Base-by-base conservation (phyloP, 352 stramenopile genomes). In the Thraustochytrium striatum region DNA sequence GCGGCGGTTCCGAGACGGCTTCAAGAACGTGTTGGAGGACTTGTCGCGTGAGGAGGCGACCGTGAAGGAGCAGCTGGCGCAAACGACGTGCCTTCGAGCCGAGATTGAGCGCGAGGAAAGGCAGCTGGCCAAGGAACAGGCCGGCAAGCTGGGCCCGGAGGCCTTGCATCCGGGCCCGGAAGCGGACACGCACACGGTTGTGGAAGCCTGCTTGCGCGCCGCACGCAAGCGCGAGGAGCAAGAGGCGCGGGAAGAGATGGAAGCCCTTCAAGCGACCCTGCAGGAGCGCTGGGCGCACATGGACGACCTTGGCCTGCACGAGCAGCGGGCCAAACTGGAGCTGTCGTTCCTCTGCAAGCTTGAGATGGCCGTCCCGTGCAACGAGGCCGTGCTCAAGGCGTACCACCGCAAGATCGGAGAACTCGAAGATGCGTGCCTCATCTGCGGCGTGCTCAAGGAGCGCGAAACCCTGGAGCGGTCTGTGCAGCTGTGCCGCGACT, bases 261-360 rank as follows among this genome's bases (percentile, higher is more conserved):
- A 32, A 8, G 35, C 11, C 5, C 2, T 62, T 9, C 21, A 43
- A 0, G 19, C 11, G 19, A 25, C 41, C 19, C 65, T 75, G n/a
- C 21, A 21, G 0, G 9, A 13, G 3, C 30, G 44, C 7, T 75
- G 65, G 65, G 30, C 11, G 7, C 61, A 61, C 11, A 75, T 75
- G 65, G 11, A 38, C 0, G 1, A 28, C 8, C 2, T 36, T 25
- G 65, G 65, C 5, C 65, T 75, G 16, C 9, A 9, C 8, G 65
- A 75, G 16, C 32, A 62, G 44, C 28, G 50, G 21, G 65, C 52
- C 19, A 72, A 75, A 5, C 65, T 61, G 2, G 28, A 32, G 21
- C 32, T 75, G 25, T n/a, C 44, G 11, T 50, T 75, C 21, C 13
- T 75, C 5, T 38, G 39, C 35, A 75, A 75, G 39, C 50, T 75